These are phyloP conservation scores for Ceratobasidium sp. DNA, from an alignment of 1,284 basidiomycete species.

Conservation along the genomic window DNA sequence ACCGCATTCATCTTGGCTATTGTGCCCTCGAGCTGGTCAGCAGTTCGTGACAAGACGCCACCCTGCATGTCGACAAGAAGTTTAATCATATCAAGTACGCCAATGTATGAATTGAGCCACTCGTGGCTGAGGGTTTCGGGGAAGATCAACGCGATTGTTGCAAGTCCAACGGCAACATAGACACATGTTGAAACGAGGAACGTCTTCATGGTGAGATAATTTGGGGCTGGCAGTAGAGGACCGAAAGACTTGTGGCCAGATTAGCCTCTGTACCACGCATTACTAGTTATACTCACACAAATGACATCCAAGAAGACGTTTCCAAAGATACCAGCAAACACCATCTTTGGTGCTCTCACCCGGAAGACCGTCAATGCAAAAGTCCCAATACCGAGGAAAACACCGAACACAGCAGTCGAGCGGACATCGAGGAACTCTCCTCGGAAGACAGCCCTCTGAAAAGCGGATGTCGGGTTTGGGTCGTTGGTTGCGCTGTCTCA, in stretches of 20 bases:
- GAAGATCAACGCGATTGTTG: conserved; percentile 68
- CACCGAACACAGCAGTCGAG: conserved; percentile 65
- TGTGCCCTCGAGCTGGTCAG: conserved; percentile 48
- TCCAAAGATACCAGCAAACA: too few species aligned
- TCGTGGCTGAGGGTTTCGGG: conserved; percentile 72
- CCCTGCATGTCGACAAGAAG: conserved; percentile 52
- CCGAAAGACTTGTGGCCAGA: conserved; percentile 57
- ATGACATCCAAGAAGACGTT: conserved; percentile 67
- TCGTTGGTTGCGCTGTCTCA: conserved; percentile 54
- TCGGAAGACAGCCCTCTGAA: conserved; percentile 61
- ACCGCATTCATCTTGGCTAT: conserved; percentile 45
- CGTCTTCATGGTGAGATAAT: conserved; percentile 66
- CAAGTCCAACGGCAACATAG: conserved; percentile 66
- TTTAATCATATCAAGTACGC: conserved; percentile 50
- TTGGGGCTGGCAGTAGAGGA: conserved; percentile 66
- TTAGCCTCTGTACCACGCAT: conserved; percentile 11
- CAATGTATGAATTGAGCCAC: conserved; percentile 49
- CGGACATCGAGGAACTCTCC: conserved; percentile 72
- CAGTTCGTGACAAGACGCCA: conserved; percentile 51
- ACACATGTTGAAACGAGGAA: conserved; percentile 65
- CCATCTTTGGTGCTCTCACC: too few species aligned
- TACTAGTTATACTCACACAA: conserved; percentile 55
- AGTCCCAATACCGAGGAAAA: too few species aligned
- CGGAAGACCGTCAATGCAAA: conserved; percentile 70
- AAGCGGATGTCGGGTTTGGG: conserved; percentile 58